These are phyloP conservation scores for Arthroderma uncinatum DNA, from an alignment of 2,329 filamentous ascomycete genomes.

Conservation along the genomic window DNA sequence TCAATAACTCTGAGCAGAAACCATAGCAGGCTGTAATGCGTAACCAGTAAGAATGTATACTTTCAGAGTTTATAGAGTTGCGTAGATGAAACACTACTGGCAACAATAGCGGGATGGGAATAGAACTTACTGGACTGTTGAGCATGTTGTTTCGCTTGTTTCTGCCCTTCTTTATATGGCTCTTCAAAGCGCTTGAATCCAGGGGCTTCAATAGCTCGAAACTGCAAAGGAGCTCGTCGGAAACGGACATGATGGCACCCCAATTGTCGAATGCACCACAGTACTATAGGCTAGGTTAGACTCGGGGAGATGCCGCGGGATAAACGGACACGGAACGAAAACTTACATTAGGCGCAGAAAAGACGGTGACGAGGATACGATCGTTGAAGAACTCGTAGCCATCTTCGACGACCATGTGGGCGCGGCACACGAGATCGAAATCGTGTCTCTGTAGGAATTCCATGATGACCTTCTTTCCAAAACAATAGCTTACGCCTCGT, in stretches of 20 bases:
- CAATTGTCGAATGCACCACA: slow-evolving; percentile 99
- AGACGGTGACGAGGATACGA: slow-evolving; percentile 86
- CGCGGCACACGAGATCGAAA: slow-evolving; percentile 92
- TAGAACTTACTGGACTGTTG: slow-evolving; percentile 79
- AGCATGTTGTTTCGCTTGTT: slow-evolving; percentile 92
- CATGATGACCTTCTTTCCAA: slow-evolving; percentile 95
- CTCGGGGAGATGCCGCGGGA: background rate
- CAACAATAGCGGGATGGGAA: slow-evolving; percentile 19
- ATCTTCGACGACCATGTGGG: slow-evolving; percentile 98
- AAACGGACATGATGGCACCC: slow-evolving; percentile 98
- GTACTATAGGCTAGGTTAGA: slow-evolving; percentile 50
- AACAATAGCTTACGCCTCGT: slow-evolving; percentile 93
- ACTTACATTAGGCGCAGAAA: slow-evolving; percentile 91
- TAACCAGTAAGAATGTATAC: background rate
- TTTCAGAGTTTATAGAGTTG: background rate
- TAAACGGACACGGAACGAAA: slow-evolving; percentile 4
- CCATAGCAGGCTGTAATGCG: slow-evolving; percentile 30
- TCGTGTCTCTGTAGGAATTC: slow-evolving; percentile 91
- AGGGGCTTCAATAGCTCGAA: slow-evolving; percentile 95
- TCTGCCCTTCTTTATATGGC: slow-evolving; percentile 94
- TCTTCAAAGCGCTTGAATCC: slow-evolving; percentile 92
- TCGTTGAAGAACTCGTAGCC: slow-evolving; percentile 99
- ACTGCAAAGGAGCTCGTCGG: slow-evolving; percentile 81
- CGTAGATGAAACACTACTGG: background rate
- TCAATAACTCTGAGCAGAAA: slow-evolving; percentile 37